Evolutionary conservation across 108 stramenopile species (phyloP).

Genomic region (Fragilariopsis cylindrus): DNA sequence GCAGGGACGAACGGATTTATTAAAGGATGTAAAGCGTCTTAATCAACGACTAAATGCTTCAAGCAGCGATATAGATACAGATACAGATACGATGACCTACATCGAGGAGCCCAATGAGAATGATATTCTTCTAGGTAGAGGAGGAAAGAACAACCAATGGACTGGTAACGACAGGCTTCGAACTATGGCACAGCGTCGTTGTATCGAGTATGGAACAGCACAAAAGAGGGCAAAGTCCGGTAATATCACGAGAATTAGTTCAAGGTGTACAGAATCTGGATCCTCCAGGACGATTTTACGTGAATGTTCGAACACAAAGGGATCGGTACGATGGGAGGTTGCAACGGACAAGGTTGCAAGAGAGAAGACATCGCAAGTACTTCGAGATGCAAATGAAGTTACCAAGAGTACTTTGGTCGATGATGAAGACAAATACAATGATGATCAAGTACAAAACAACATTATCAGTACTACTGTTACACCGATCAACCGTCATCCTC

Average conservation of each 20-base stretch:
- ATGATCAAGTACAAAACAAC: background rate
- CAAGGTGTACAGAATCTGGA: slow-evolving; percentile 41
- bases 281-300: slow-evolving; percentile 52
- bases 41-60: too few species aligned
- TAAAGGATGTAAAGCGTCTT: slow-evolving; percentile 70
- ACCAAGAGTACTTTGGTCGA: too few species aligned
- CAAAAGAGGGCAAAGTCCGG: slow-evolving; percentile 64
- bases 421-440: background rate
- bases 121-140: slow-evolving; percentile 62
- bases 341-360: slow-evolving; percentile 64
- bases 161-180: slow-evolving; percentile 71
- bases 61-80: too few species aligned
- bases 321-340: slow-evolving; percentile 52
- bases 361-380: slow-evolving; percentile 75
- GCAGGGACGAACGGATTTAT: slow-evolving; percentile 62
- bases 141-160: slow-evolving; percentile 75
- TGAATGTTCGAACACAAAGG: slow-evolving; percentile 29
- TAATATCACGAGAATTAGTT: slow-evolving; percentile 51
- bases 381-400: slow-evolving; percentile 71
- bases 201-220: slow-evolving; percentile 36
- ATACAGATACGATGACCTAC: too few species aligned
- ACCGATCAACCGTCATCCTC: too few species aligned
- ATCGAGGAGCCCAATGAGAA: slow-evolving; percentile 39
- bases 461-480: too few species aligned
- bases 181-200: slow-evolving; percentile 38